Evolutionary conservation across 805 yeast species (phyloP).

Genomic region (Cyberlindnera subsufficiens): DNA sequence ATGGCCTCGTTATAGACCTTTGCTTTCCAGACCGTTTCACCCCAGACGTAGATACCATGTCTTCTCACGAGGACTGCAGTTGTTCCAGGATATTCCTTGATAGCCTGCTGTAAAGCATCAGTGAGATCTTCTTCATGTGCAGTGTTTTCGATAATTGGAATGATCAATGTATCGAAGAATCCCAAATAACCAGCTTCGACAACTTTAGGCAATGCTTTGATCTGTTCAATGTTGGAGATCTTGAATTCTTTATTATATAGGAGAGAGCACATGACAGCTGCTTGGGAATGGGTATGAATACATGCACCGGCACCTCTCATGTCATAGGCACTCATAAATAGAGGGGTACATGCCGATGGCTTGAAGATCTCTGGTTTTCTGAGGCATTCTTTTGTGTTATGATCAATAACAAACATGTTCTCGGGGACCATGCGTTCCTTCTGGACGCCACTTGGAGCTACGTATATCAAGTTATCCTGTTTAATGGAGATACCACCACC

Average conservation of each 20-base stretch:
- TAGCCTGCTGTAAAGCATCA: conserved; percentile 56
- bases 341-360: conserved; percentile 93
- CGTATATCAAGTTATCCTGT: conserved; percentile 49
- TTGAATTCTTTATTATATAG: conserved; percentile 65
- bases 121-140: conserved; percentile 84
- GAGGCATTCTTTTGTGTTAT: conserved; percentile 44
- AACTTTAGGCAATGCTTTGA: conserved; percentile 74
- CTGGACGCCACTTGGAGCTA: conserved; percentile 96
- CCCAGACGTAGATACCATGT: conserved; percentile 98
- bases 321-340: conserved; percentile 63
- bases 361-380: conserved; percentile 62
- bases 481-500: conserved; percentile 89
- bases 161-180: conserved; percentile 66
- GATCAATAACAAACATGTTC: conserved; percentile 73
- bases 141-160: conserved; percentile 89
- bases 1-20: conserved; percentile 90
- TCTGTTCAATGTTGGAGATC: conserved; percentile 82
- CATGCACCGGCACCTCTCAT: conserved; percentile 84
- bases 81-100: conserved; percentile 65
- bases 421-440: conserved; percentile 81
- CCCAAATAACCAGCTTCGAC: conserved; percentile 54
- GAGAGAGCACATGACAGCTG: conserved; percentile 76
- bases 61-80: conserved; percentile 87
- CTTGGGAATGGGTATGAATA: conserved; percentile 90
- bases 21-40: conserved; percentile 86